A percentile compares a stretch with the other conserved stretches of the same genome.
phyloP scores from a whole-genome alignment of 2,329 filamentous ascomycete species.

The Pseudopithomyces chartarum region DNA sequence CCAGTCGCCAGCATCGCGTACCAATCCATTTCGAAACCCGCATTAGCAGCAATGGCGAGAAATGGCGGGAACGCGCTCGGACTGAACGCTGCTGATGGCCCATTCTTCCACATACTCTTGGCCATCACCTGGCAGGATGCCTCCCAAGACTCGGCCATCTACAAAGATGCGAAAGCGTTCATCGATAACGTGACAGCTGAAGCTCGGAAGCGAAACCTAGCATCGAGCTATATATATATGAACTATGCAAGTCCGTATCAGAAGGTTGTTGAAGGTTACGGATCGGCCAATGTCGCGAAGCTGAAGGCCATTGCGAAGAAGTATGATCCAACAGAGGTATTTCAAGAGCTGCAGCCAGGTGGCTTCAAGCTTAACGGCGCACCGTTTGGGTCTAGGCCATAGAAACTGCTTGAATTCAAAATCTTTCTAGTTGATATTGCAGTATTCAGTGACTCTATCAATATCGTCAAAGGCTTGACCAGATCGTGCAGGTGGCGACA shows the following conservation, averaged over 20 bases:
- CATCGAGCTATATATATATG: slow-evolving; percentile 19
- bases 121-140: slow-evolving; percentile 1
- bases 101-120: background rate
- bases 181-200: background rate
- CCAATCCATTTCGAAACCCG: background rate
- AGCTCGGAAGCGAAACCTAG: slow-evolving; percentile 7
- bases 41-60: background rate
- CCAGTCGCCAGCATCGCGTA: background rate
- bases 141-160: slow-evolving; percentile 5
- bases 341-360: slow-evolving; percentile 46
- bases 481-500: too few relatives aligned
- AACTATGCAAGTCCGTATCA: slow-evolving; percentile 40
- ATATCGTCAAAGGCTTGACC: too few relatives aligned
- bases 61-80: slow-evolving; percentile 1
- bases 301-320: slow-evolving; percentile 36
- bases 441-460: too few relatives aligned
- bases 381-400: background rate
- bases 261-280: slow-evolving; percentile 28
- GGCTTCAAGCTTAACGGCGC: slow-evolving; percentile 44
- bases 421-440: too few relatives aligned
- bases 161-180: slow-evolving; percentile 9
- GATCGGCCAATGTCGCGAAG: slow-evolving; percentile 15
- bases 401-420: too few relatives aligned
- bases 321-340: slow-evolving; percentile 47
- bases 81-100: background rate